Evolutionary conservation across 2,329 filamentous ascomycete genomes (phyloP).

Genomic region (Myriangium duriaei): DNA sequence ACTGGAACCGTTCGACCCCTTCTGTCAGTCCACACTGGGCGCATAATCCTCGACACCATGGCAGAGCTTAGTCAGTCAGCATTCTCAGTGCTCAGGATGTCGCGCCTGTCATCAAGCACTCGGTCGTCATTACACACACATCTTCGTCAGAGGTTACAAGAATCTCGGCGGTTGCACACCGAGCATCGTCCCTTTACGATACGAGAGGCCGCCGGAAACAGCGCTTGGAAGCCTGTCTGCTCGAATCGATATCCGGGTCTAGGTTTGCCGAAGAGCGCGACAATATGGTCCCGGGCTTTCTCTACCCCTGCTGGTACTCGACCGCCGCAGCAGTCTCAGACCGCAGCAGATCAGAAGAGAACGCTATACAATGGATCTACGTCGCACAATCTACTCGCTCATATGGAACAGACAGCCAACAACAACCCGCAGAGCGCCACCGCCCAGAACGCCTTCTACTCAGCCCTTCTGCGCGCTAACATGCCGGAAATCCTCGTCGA

Average conservation of each 20-base stretch:
- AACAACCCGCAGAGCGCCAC: conserved; percentile 78
- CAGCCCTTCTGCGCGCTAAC: conserved; percentile 76
- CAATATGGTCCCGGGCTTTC: background rate
- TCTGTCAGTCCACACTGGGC: background rate
- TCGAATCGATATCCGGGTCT: background rate
- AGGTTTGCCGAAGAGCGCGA: background rate
- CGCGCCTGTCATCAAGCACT: background rate
- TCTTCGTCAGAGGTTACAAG: background rate
- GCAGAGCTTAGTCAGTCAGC: conserved; percentile 4
- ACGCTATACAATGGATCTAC: conserved; percentile 32
- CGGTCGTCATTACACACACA: background rate
- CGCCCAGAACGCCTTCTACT: conserved; percentile 88
- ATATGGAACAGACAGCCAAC: conserved; percentile 83
- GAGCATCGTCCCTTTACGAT: background rate
- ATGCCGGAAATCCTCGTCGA: conserved; percentile 90
- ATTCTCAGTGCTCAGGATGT: conserved; percentile 1
- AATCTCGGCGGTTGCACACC: conserved; percentile 13
- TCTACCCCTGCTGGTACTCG: background rate
- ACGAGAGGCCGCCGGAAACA: background rate
- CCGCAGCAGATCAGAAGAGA: conserved; percentile 27
- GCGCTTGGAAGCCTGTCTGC: background rate
- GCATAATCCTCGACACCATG: conserved; percentile 3
- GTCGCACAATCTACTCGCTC: conserved; percentile 55
- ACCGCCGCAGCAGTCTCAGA: background rate
- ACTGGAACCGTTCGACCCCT: background rate